These are phyloP conservation scores for Lagenidium sp. DNA, from an alignment of 352 stramenopile species.

Conservation along the genomic window DNA sequence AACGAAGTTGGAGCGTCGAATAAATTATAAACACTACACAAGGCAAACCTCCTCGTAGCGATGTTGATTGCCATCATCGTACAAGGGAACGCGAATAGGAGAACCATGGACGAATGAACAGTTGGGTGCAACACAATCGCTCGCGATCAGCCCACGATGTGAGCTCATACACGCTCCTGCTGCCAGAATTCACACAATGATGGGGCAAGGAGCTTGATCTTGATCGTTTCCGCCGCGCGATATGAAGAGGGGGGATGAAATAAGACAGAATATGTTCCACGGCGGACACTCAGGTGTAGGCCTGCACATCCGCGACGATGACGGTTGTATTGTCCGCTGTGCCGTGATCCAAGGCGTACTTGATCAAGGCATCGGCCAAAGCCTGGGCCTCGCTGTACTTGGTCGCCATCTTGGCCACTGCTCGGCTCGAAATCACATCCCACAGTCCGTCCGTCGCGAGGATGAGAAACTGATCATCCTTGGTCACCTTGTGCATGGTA, in stretches of 20 bases:
- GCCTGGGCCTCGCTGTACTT: conserved; percentile 41
- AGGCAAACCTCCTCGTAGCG: too few relatives aligned
- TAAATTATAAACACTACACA: too few relatives aligned
- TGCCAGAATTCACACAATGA: too few relatives aligned
- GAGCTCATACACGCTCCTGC: too few relatives aligned
- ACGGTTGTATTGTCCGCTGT: conserved; percentile 79
- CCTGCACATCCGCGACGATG: conserved; percentile 54
- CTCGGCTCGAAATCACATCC: conserved; percentile 70
- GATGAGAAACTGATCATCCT: conserved; percentile 67
- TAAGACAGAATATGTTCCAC: not conserved
- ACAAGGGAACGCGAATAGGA: too few relatives aligned
- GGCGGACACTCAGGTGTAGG: conserved; percentile 25
- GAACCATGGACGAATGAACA: too few relatives aligned
- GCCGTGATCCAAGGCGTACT: conserved; percentile 36
- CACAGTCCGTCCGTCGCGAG: conserved; percentile 76
- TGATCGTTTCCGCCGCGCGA: too few relatives aligned
- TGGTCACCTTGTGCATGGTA: conserved; percentile 40
- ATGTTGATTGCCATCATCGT: too few relatives aligned
- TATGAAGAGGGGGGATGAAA: not conserved
- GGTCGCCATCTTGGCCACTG: conserved; percentile 43
- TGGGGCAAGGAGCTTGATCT: too few relatives aligned
- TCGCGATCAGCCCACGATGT: too few relatives aligned
- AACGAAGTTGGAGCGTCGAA: not conserved
- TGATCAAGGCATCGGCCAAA: conserved; percentile 48
- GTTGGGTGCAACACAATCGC: too few relatives aligned